A percentile compares a stretch with the other conserved stretches of the same genome.
Evolutionary conservation across 148 eudicot genomes (phyloP).

Genomic region (Vaccinium darrowii): DNA sequence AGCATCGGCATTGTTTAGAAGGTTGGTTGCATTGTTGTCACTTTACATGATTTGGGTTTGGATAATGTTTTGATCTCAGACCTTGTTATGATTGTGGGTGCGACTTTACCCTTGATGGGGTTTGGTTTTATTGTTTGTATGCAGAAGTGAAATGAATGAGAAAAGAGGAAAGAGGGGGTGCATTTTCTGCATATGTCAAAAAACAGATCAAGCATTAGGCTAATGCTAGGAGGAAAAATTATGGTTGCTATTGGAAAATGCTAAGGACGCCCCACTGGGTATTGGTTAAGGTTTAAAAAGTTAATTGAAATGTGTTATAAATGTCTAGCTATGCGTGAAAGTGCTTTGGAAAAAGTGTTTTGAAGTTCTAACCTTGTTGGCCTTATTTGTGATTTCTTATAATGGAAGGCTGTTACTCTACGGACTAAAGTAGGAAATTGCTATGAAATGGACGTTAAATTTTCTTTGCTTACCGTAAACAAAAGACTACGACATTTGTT

Average conservation of each 20-base stretch:
- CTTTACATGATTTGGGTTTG: neutral
- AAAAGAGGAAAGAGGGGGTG: neutral
- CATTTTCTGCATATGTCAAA: neutral
- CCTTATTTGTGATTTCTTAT: neutral
- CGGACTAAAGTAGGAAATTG: neutral
- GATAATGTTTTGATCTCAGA: neutral
- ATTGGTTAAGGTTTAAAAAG: neutral
- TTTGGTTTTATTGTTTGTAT: neutral
- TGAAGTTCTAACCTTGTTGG: neutral
- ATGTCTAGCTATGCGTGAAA: neutral
- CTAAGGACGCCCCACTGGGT: neutral
- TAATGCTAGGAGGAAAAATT: neutral
- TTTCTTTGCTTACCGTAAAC: neutral
- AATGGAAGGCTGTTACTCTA: neutral
- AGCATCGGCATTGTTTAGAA: too few relatives aligned
- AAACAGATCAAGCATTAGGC: neutral
- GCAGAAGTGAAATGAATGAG: neutral
- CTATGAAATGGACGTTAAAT: neutral
- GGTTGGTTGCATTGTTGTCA: neutral
- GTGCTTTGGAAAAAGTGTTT: neutral
- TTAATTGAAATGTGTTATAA: neutral
- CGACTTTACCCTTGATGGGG: neutral
- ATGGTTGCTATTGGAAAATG: neutral
- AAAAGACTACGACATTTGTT: neutral
- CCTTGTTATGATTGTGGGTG: neutral